Base-by-base conservation (phyloP, 495 filamentous ascomycete species). In the Baudoinia panamericana region DNA sequence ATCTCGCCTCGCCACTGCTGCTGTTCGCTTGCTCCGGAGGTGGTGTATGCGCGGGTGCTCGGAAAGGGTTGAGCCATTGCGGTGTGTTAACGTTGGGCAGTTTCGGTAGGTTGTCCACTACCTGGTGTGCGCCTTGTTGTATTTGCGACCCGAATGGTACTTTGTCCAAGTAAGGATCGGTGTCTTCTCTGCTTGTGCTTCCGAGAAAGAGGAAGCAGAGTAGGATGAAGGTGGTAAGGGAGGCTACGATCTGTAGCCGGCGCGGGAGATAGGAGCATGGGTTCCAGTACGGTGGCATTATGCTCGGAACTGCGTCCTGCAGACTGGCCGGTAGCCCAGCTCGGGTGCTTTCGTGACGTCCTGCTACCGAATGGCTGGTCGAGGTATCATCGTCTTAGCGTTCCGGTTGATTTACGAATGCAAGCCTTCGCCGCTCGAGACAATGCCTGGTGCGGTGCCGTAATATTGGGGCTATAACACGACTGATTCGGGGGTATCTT, bases 1-100 rank as follows among this genome's bases (percentile, higher is more conserved):
- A 97, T 51, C 71, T 78, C 39, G 75, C 73, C 46, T 79, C 80
- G 36, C 75, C 82, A 50, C 73, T 79, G 6, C 80, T 80, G 52
- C 80, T 86, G 53, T 85, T 83, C 30, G 78, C 72, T 54, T 84
- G 77, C 15, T 65, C 59, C 4, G 56, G 57, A 17, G 78, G 77
- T 0, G 85, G 81, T 43, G 75, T 70, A 57, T 93, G 85, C n/a
- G 77, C 70, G 21, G 76, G 68, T 25, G 72, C 71, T 36, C 71
- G 69, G 55, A 87, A 90, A 22, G 56, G 62, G 42, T 60, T 58
- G 11, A 51, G 42, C 42, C 47, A 46, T 9, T 36, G 36, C 5
- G 43, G 37, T 9, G 43, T 20, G 23, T 35, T 36, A 19, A 48
- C 36, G 17, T 40, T 18, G 13, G 46, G 41, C 12, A 50, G n/a